Conservation (phyloP, 257 asterid species). For the Plantago elongata region DNA sequence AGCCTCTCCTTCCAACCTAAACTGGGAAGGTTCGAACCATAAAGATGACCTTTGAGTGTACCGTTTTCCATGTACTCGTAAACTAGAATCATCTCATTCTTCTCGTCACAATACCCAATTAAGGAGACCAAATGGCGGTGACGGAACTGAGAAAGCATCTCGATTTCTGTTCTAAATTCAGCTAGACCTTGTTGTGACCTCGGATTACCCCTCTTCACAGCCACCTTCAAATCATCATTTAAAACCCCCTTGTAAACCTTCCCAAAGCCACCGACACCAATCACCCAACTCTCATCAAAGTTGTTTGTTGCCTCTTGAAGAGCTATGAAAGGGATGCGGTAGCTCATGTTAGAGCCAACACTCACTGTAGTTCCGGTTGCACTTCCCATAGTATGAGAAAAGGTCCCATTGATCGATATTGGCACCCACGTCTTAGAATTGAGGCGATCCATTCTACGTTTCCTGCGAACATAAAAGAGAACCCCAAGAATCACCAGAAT, state of each 20-base stretch:
- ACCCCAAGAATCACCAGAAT: constrained; percentile 31
- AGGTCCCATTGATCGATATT: constrained; percentile 51
- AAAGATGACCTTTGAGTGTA: constrained; percentile 48
- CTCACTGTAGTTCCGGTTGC: constrained; percentile 74
- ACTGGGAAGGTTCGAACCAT: constrained; percentile 32
- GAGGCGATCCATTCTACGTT: constrained; percentile 39
- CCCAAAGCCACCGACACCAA: constrained; percentile 87
- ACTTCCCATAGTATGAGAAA: constrained; percentile 82
- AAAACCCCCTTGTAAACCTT: constrained; percentile 74
- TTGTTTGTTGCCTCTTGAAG: constrained; percentile 62
- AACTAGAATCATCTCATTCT: constrained; percentile 59
- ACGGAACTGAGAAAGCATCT: constrained; percentile 51
- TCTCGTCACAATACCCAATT: constrained; percentile 60
- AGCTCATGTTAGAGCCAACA: constrained; percentile 55
- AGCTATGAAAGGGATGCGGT: constrained; percentile 72
- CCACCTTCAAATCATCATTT: constrained; percentile 61
- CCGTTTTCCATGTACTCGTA: constrained; percentile 67
- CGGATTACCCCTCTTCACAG: constrained; percentile 79
- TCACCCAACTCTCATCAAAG: constrained; percentile 67
- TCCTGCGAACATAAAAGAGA: constrained; percentile 30
- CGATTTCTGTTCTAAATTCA: constrained; percentile 64
- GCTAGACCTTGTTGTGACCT: constrained; percentile 39
- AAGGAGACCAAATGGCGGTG: constrained; percentile 59
- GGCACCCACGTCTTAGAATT: constrained; percentile 75
- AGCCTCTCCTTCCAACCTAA: constrained; percentile 54